Evolutionary conservation across 2,329 filamentous ascomycete genomes (phyloP).

Genomic region (Tothia fuscella): DNA sequence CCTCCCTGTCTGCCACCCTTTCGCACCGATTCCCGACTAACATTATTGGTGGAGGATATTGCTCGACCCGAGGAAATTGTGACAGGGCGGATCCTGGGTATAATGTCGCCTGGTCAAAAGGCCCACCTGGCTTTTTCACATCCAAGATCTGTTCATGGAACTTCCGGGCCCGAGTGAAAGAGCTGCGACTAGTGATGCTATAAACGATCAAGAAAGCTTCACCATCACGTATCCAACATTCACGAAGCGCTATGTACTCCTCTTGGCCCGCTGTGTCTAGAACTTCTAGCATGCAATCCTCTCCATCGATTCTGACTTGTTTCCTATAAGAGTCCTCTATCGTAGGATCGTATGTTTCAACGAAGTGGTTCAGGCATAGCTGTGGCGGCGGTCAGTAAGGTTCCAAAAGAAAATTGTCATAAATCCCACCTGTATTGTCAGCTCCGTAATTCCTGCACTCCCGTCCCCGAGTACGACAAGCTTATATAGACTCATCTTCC

Average conservation of each 20-base stretch:
- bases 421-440: conserved; percentile 84
- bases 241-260: conserved; percentile 91
- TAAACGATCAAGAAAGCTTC: conserved; percentile 97
- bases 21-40: conserved; percentile 98
- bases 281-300: conserved; percentile 95
- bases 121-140: conserved; percentile 81
- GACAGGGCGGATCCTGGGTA: conserved; percentile 63
- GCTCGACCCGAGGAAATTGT: conserved; percentile 40
- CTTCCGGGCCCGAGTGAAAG: conserved; percentile 85
- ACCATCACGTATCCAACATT: conserved; percentile 97
- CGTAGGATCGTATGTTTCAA: conserved; percentile 71
- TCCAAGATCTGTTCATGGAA: conserved; percentile 83
- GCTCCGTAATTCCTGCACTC: conserved; percentile 85
- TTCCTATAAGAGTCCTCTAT: conserved; percentile 60
- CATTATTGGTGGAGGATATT: conserved; percentile 79
- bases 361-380: conserved; percentile 95
- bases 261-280: conserved; percentile 96
- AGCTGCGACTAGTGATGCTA: conserved; percentile 93
- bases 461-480: conserved; percentile 90
- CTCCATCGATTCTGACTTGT: conserved; percentile 74
- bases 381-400: conserved; percentile 28
- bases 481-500: conserved; percentile 93
- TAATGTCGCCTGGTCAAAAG: conserved; percentile 55
- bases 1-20: conserved; percentile 86
- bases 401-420: background rate